Evolutionary conservation across 148 eudicot species (phyloP).

Genomic region (Silene latifolia): DNA sequence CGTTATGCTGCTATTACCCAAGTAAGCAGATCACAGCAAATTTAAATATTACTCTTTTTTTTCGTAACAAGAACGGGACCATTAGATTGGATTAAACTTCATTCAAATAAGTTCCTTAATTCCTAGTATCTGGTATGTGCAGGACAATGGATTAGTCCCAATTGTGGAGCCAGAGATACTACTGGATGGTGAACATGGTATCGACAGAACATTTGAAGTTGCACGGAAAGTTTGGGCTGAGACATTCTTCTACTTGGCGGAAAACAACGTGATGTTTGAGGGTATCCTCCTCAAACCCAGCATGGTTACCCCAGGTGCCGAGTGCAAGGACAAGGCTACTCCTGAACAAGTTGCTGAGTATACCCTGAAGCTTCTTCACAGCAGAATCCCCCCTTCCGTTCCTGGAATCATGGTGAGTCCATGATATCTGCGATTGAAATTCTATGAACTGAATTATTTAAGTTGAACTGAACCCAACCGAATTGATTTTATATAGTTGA

Average conservation of each 20-base stretch:
- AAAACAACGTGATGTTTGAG: slow-evolving; percentile 87
- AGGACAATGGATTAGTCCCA: slow-evolving; percentile 95
- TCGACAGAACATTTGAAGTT: slow-evolving; percentile 86
- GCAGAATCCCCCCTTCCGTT: slow-evolving; percentile 84
- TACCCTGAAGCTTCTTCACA: slow-evolving; percentile 73
- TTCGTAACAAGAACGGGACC: neutral
- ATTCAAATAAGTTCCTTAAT: neutral
- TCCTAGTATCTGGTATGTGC: neutral
- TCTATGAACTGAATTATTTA: neutral
- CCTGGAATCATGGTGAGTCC: slow-evolving; percentile 90
- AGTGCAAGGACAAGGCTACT: slow-evolving; percentile 83
- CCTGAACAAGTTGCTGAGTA: slow-evolving; percentile 71
- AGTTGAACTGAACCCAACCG: neutral
- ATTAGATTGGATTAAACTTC: neutral
- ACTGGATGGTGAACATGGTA: slow-evolving; percentile 89
- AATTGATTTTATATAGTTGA: neutral
- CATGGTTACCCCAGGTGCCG: slow-evolving; percentile 97
- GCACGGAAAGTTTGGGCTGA: slow-evolving; percentile 85
- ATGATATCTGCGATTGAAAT: neutral
- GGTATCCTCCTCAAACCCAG: slow-evolving; percentile 92
- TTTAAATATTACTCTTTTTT: neutral
- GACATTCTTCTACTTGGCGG: slow-evolving; percentile 73
- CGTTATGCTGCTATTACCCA: slow-evolving; percentile 90
- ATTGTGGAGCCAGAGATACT: slow-evolving; percentile 94
- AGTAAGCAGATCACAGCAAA: slow-evolving; percentile 34